Evolutionary conservation across 2,329 filamentous ascomycete genomes (phyloP), one percentile per base, ranked within the genome.

Genomic region (Pseudomassariella vexata): DNA sequence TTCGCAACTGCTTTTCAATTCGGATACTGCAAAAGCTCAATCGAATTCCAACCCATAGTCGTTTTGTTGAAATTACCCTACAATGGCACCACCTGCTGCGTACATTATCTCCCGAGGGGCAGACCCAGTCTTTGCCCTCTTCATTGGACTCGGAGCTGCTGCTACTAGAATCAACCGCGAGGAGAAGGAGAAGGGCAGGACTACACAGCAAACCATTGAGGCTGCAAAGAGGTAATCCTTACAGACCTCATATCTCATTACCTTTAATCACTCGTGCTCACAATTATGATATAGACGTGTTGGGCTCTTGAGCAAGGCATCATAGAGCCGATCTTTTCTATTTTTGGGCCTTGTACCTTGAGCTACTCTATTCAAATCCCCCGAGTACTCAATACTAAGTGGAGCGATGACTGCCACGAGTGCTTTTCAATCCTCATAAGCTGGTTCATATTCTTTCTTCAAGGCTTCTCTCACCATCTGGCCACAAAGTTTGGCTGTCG

Each of bases 381-480:
- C n/a, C n/a, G n/a, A n/a, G n/a, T n/a, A n/a, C n/a, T n/a, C n/a
- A n/a, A n/a, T n/a, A n/a, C n/a, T n/a, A n/a, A n/a, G n/a, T n/a
- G n/a, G n/a, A n/a, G n/a, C n/a, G n/a, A n/a, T n/a, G n/a, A n/a
- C n/a, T n/a, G n/a, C n/a, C n/a, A n/a, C n/a, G n/a, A n/a, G n/a
- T n/a, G n/a, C n/a, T n/a, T n/a, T n/a, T n/a, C n/a, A n/a, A n/a
- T n/a, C 48, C 19, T 60, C 60, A 49, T 66, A 69, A 8, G 57
- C 62, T n/a, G 65, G 60, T 1, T 72, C 73, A 45, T 79, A 80
- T 52, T 83, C 79, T 54, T 76, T 79, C 60, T 69, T 79, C 76
- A 83, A 78, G 29, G 78, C 79, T 56, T 82, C 75, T 30, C 73
- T 68, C 22, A 84, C 79, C 52, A 83, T 83, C 46, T 79, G 68